Percentiles rank a stretch among this genome's conserved stretches.
These are phyloP conservation scores for Annulohypoxylon moriforme DNA, from an alignment of 495 filamentous ascomycete species.

Conservation along the genomic window DNA sequence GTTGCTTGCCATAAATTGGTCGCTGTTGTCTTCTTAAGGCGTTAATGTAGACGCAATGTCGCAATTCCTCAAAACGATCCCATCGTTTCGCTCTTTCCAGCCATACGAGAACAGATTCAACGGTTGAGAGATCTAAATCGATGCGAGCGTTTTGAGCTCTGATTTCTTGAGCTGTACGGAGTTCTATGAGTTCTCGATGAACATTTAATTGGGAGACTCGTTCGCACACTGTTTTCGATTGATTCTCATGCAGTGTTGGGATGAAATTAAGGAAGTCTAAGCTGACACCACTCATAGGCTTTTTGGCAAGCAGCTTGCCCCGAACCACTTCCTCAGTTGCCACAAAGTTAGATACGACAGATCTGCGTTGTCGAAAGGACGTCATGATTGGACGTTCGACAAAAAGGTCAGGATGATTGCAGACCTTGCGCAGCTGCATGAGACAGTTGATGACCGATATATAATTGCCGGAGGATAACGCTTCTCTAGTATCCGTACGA, in stretches of 20 bases:
- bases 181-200: conserved; percentile 68
- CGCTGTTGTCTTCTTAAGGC: conserved; percentile 81
- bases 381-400: conserved; percentile 98
- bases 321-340: conserved; percentile 79
- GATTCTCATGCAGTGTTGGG: conserved; percentile 75
- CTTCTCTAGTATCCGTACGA: conserved; percentile 88
- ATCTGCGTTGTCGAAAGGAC: conserved; percentile 91
- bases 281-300: conserved; percentile 73
- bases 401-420: conserved; percentile 98
- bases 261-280: conserved; percentile 84
- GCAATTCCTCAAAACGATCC: conserved; percentile 80
- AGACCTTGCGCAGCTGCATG: conserved; percentile 98
- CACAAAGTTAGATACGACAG: conserved; percentile 81
- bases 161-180: conserved; percentile 70
- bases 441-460: conserved; percentile 98
- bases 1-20: conserved; percentile 81
- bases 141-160: conserved; percentile 71
- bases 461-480: conserved; percentile 93
- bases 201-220: conserved; percentile 73
- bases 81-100: conserved; percentile 77
- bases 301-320: conserved; percentile 70
- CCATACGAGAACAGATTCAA: conserved; percentile 75
- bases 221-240: conserved; percentile 70
- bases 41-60: conserved; percentile 83
- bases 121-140: conserved; percentile 67